Evolutionary conservation across 176 grass and related monocot species (phyloP), one percentile per base, ranked within the genome.

Genomic region (Carex kokanica): DNA sequence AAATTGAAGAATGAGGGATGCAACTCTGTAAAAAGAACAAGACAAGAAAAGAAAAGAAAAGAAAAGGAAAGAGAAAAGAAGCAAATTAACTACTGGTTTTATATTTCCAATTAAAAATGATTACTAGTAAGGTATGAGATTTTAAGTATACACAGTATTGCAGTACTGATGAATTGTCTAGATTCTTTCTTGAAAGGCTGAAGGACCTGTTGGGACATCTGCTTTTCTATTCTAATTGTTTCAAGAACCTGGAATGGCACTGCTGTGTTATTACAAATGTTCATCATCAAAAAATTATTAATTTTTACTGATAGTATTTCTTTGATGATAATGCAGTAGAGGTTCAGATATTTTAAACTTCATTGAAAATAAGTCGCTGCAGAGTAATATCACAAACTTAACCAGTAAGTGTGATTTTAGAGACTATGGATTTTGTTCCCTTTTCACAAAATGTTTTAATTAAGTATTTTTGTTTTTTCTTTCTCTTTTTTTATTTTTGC

Each of bases 381-480:
- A 24, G 17, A 67, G 29, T 67, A 52, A 66, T 54, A 82, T 82
- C 80, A 67, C 40, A 82, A 67, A 82, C 20, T 53, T 82, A 49
- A 53, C 21, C 45, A 67, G 80, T 82, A 54, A 53, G 61, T 53
- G 11, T 82, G 41, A 40, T 25, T 82, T 41, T 80, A 40, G 45
- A 53, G 11, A 77, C 24, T 77, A 32, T 27, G 5, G n/a, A 77
- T 55, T 77, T 77, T 52, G 4, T 53, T 73, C 10, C 32, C 38
- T 73, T 73, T 73, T 73, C 18, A 73, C 40, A 23, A 47, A 47
- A 49, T 73, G n/a, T 49, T 47, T 17, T 75, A 5, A 6, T 31
- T 17, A 27, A 55, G 20, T 56, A 54, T 8, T 31, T 77, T 55
- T 55, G 49, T 17, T 74, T 52, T 53, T 55, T 31, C 13, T 17